Base-by-base conservation (phyloP, 169 alveolate genomes). In the Cryptosporidium parvum region DNA sequence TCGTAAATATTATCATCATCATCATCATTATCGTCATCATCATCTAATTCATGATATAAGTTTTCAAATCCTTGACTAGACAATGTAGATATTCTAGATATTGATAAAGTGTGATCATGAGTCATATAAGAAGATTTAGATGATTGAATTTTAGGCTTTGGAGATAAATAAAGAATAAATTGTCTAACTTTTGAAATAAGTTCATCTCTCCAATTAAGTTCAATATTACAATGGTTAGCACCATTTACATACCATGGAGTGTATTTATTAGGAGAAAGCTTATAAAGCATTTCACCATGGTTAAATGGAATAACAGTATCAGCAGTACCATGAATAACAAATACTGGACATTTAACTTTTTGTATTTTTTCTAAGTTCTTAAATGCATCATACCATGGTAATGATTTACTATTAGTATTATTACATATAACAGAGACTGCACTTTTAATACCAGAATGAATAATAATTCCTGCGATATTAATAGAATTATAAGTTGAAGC, bases 321-420 rank as follows among this genome's bases (percentile, higher is more conserved):
- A 3, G 89, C 91, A 12, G 84, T 75, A n/a, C 95, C 96, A 68
- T 94, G 96, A n/a, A 94, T 84, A 2, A 92, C 86, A 69, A 93
- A 94, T 9, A 93, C 91, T n/a, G 96, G 96, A 23, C 94, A 92
- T 18, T 85, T 92, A 1, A 94, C 92, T 21, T 84, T 67, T 45
- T 69, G 59, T 31, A 94, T 92, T 42, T 91, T 93, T 10, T 92
- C 95, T 8, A 92, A 39, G 61, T 94, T 94, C 44, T 93, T 91
- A 68, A 92, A 94, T 18, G 93, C 70, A 85, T 94, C 95, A 68
- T 86, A 93, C 92, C 91, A 86, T 48, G 93, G 92, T 1, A 94
- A 58, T 14, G 86, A 35, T 10, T 93, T 59, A 26, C 75, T 84
- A 52, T 14, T 23, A 8, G 56, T 44, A 35, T 84, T 69, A 26